Percentiles rank a stretch among this genome's conserved stretches.
These are phyloP conservation scores for Torulaspora gathmanii DNA, from an alignment of 805 yeast species.

Conservation along the genomic window DNA sequence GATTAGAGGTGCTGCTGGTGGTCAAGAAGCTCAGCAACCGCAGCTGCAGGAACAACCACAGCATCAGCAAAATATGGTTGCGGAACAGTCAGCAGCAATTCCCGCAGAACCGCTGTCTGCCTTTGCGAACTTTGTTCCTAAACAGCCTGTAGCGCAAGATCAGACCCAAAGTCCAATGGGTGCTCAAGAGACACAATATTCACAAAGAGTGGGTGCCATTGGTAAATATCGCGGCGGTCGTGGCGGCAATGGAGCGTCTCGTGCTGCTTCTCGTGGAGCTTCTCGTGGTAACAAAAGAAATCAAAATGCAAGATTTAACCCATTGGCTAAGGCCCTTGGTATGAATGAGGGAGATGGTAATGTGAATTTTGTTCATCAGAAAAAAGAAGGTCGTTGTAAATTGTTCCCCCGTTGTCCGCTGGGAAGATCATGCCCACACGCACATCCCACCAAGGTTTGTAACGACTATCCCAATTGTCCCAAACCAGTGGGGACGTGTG, in stretches of 20 bases:
- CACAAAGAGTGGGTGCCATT: slow-evolving; percentile 22
- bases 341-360: slow-evolving; percentile 27
- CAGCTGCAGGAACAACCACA: slow-evolving; percentile 21
- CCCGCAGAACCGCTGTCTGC: slow-evolving; percentile 30
- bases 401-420: slow-evolving; percentile 66
- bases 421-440: slow-evolving; percentile 61
- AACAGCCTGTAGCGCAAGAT: slow-evolving; percentile 14
- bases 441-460: slow-evolving; percentile 79
- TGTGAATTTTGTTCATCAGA: slow-evolving; percentile 40
- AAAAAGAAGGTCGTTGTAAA: slow-evolving; percentile 61
- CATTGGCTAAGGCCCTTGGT: slow-evolving; percentile 39
- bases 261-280: slow-evolving; percentile 18
- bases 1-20: slow-evolving; percentile 19
- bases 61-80: slow-evolving; percentile 12
- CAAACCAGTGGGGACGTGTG: slow-evolving; percentile 77
- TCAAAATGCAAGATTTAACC: slow-evolving; percentile 35
- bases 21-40: slow-evolving; percentile 7
- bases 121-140: slow-evolving; percentile 27
- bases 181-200: slow-evolving; percentile 19
- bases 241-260: slow-evolving; percentile 21
- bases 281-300: slow-evolving; percentile 22
- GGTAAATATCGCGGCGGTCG: slow-evolving; percentile 24
- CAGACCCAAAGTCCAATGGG: slow-evolving; percentile 15
- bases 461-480: slow-evolving; percentile 73
- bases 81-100: slow-evolving; percentile 9